These are phyloP conservation scores for Mayamaea pseudoterrestris DNA, from an alignment of 108 stramenopile species.

Conservation along the genomic window DNA sequence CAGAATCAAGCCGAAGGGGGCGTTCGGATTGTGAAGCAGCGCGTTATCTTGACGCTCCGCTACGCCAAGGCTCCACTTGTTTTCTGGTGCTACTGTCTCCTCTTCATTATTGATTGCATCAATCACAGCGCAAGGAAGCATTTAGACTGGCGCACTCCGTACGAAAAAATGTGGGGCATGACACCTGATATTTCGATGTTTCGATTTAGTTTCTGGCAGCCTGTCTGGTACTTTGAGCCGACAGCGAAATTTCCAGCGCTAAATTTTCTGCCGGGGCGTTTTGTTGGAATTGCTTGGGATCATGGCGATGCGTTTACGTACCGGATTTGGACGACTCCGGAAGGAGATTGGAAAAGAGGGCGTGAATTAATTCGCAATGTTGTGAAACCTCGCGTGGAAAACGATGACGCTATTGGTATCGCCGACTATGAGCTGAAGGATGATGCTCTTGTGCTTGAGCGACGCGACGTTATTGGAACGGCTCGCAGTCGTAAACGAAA, in stretches of 20 bases:
- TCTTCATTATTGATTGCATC: not conserved
- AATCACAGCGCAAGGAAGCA: conserved; percentile 2
- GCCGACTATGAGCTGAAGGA: too few relatives aligned
- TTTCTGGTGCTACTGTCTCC: not conserved
- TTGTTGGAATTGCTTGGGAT: conserved; percentile 5
- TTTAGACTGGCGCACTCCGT: not conserved
- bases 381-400: conserved; percentile 2
- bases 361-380: too few relatives aligned
- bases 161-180: not conserved
- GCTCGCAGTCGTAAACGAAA: too few relatives aligned
- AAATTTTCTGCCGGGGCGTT: not conserved
- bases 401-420: conserved; percentile 3
- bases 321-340: too few relatives aligned
- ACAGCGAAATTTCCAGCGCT: not conserved
- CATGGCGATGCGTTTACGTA: conserved; percentile 1
- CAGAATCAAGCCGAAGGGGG: not conserved
- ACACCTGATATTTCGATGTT: conserved; percentile 5
- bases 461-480: too few relatives aligned
- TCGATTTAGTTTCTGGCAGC: conserved; percentile 2
- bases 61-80: conserved; percentile 2
- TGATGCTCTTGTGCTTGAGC: too few relatives aligned
- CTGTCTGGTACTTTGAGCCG: not conserved
- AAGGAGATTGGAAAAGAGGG: too few relatives aligned
- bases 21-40: not conserved
- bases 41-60: not conserved